These are phyloP conservation scores for Peronospora destructor DNA, from an alignment of 352 stramenopile genomes.

Conservation along the genomic window DNA sequence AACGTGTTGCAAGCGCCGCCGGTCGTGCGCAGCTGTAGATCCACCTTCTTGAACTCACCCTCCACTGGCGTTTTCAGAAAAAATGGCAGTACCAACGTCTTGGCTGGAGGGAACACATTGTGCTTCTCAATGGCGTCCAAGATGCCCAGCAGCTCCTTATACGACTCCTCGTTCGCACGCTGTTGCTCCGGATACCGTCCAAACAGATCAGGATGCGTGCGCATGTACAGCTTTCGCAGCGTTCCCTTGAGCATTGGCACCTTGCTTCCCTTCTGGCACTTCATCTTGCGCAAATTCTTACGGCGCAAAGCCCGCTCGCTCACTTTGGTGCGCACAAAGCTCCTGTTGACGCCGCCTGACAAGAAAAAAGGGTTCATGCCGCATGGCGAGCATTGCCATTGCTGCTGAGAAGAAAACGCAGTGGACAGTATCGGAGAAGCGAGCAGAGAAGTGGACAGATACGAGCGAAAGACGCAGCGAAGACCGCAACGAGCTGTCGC, in stretches of 20 bases:
- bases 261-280: slow-evolving; percentile 43
- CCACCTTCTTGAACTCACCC: slow-evolving; percentile 62
- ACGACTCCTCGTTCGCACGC: slow-evolving; percentile 58
- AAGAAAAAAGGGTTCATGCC: slow-evolving; percentile 22
- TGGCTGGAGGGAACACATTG: slow-evolving; percentile 69
- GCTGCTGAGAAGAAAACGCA: slow-evolving; percentile 1
- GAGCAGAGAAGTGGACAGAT: slow-evolving; percentile 6
- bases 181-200: slow-evolving; percentile 64
- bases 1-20: slow-evolving; percentile 72
- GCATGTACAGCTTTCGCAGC: slow-evolving; percentile 75
- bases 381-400: neutral
- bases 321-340: slow-evolving; percentile 53
- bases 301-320: slow-evolving; percentile 60
- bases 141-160: slow-evolving; percentile 78
- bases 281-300: slow-evolving; percentile 77
- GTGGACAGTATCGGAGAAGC: slow-evolving; percentile 12
- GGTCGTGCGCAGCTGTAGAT: slow-evolving; percentile 57
- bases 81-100: slow-evolving; percentile 62
- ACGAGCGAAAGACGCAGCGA: slow-evolving; percentile 3
- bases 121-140: slow-evolving; percentile 73
- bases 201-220: slow-evolving; percentile 74
- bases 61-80: slow-evolving; percentile 63
- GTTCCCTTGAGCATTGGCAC: slow-evolving; percentile 69
- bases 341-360: slow-evolving; percentile 2
- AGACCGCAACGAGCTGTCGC: slow-evolving; percentile 7